phyloP scores from a whole-genome alignment of 1,284 basidiomycete genomes.

The Leccinum proliferum region DNA sequence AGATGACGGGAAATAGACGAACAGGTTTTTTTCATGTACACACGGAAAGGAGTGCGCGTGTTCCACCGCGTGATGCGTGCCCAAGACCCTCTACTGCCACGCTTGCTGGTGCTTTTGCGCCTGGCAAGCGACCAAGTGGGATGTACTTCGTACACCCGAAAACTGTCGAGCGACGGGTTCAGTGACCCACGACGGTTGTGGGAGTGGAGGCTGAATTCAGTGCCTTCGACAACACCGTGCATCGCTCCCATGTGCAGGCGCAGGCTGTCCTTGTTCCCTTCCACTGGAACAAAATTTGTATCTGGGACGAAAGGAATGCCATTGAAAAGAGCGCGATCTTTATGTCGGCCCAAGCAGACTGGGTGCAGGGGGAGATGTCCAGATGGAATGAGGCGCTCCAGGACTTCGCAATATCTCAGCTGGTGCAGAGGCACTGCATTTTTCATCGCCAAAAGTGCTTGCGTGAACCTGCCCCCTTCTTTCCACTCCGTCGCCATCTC shows the following conservation, averaged over 20 bases:
- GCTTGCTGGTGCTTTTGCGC: constrained; percentile 30
- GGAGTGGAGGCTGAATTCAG: constrained; percentile 51
- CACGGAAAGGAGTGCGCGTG: constrained; percentile 43
- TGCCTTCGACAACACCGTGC: constrained; percentile 55
- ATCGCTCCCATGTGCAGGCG: constrained; percentile 51
- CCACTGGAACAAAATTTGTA: constrained; percentile 40
- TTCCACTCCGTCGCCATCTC: constrained; percentile 54
- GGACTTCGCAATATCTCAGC: constrained; percentile 44
- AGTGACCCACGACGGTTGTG: constrained; percentile 53
- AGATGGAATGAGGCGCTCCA: constrained; percentile 36
- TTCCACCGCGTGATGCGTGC: constrained; percentile 54
- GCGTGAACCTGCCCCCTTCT: constrained; percentile 56
- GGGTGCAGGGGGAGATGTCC: constrained; percentile 39
- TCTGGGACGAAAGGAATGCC: constrained; percentile 49
- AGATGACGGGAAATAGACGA: constrained; percentile 35
- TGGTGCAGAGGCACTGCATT: constrained; percentile 44
- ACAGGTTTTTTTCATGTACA: constrained; percentile 36
- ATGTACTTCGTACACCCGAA: constrained; percentile 45
- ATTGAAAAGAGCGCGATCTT: constrained; percentile 48
- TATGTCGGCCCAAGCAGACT: constrained; percentile 44
- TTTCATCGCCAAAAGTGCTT: constrained; percentile 42
- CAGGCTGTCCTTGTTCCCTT: constrained; percentile 34
- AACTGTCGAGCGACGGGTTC: constrained; percentile 48
- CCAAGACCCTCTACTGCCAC: constrained; percentile 42
- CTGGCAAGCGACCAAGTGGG: constrained; percentile 53